Evolutionary conservation across 1,284 basidiomycete species (phyloP).

Genomic region (Cryptococcus amylolentus): DNA sequence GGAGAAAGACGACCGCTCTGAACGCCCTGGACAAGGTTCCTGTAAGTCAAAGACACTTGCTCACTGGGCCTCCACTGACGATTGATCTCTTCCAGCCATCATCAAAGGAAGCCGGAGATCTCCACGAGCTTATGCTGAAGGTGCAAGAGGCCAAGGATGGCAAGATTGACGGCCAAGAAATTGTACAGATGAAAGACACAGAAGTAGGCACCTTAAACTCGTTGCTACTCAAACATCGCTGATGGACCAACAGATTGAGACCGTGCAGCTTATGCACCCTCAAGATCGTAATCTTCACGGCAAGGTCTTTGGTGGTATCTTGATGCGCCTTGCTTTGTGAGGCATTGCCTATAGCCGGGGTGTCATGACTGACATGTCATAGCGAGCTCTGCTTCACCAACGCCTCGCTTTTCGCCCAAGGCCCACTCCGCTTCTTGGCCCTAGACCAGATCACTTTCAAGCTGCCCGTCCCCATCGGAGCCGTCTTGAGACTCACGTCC

Average conservation of each 20-base stretch:
- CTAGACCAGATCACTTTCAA: slow-evolving; percentile 74
- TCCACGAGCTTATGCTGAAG: slow-evolving; percentile 67
- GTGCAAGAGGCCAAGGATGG: slow-evolving; percentile 43
- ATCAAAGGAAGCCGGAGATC: slow-evolving; percentile 61
- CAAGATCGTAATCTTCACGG: slow-evolving; percentile 80
- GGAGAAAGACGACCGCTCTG: slow-evolving; percentile 56
- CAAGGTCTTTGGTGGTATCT: slow-evolving; percentile 70
- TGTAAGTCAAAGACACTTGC: slow-evolving; percentile 15
- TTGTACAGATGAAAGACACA: slow-evolving; percentile 45
- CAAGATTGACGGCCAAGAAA: slow-evolving; percentile 32
- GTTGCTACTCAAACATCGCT: background rate
- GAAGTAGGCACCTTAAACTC: slow-evolving; percentile 23
- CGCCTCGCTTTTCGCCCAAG: slow-evolving; percentile 65
- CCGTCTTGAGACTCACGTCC: slow-evolving; percentile 67
- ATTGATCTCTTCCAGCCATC: slow-evolving; percentile 52
- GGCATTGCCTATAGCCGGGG: background rate
- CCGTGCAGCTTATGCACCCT: slow-evolving; percentile 65
- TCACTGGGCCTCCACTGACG: background rate
- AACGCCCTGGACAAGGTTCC: slow-evolving; percentile 66
- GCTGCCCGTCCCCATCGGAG: slow-evolving; percentile 76
- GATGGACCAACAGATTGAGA: slow-evolving; percentile 21
- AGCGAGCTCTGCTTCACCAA: slow-evolving; percentile 69
- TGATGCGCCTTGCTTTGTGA: slow-evolving; percentile 58
- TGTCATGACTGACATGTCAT: background rate
- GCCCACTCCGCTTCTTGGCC: slow-evolving; percentile 67